phyloP scores from a whole-genome alignment of 805 yeast species.

The Komagataella pseudopastoris region DNA sequence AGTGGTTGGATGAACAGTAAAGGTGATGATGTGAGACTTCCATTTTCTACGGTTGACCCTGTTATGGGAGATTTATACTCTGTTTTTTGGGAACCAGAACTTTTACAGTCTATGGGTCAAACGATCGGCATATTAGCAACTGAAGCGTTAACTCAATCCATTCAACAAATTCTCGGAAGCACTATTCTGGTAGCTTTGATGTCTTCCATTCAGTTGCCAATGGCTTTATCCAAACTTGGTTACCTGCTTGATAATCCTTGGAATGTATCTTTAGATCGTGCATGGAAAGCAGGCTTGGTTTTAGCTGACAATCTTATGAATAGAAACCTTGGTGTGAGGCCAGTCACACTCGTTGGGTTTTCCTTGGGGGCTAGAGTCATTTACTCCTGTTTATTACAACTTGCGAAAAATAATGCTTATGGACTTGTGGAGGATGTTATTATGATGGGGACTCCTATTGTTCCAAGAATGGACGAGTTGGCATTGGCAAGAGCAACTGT shows the following conservation, averaged over 20 bases:
- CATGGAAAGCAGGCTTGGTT: constrained; percentile 90
- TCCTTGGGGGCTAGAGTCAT: constrained; percentile 88
- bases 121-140: constrained; percentile 88
- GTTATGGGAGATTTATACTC: constrained; percentile 95
- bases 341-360: constrained; percentile 86
- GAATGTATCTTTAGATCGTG: constrained; percentile 93
- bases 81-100: constrained; percentile 94
- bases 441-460: constrained; percentile 80
- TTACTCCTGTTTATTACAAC: constrained; percentile 76
- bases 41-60: constrained; percentile 94
- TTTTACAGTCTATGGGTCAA: constrained; percentile 92
- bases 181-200: constrained; percentile 81
- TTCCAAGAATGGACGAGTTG: constrained; percentile 65
- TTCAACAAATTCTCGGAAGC: constrained; percentile 90
- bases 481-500: constrained; percentile 74
- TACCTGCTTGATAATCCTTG: constrained; percentile 92
- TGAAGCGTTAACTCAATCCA: constrained; percentile 83
- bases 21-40: constrained; percentile 90
- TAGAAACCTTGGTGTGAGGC: constrained; percentile 84
- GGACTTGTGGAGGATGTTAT: constrained; percentile 86
- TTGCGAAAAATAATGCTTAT: constrained; percentile 73
- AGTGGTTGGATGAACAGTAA: constrained; percentile 97
- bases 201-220: constrained; percentile 87
- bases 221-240: constrained; percentile 80
- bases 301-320: constrained; percentile 83